Evolutionary conservation across 495 filamentous ascomycete species (phyloP).

Genomic region (Xylaria venustula): DNA sequence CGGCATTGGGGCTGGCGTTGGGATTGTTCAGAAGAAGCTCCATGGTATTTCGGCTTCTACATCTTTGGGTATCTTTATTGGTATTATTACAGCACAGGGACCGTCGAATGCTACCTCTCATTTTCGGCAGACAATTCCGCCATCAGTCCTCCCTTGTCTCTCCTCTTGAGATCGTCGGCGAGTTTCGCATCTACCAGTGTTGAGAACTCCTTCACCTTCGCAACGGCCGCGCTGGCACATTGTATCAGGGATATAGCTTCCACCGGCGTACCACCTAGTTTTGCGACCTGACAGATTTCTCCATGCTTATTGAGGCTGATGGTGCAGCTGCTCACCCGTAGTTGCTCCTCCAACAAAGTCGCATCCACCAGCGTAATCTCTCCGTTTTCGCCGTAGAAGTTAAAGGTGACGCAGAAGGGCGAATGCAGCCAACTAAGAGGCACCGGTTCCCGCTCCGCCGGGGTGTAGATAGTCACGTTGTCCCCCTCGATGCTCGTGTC

Average conservation of each 20-base stretch:
- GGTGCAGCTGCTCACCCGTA: constrained; percentile 78
- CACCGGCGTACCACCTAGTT: constrained; percentile 77
- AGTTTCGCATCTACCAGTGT: constrained; percentile 66
- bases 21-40: constrained; percentile 16
- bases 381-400: constrained; percentile 65
- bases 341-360: constrained; percentile 78
- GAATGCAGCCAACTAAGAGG: constrained; percentile 85
- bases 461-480: constrained; percentile 72
- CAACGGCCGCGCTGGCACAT: constrained; percentile 65
- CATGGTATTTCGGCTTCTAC: constrained; percentile 16
- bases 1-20: constrained; percentile 13
- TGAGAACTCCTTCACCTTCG: constrained; percentile 78
- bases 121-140: constrained; percentile 85
- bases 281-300: constrained; percentile 88
- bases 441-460: constrained; percentile 86
- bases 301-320: constrained; percentile 85
- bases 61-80: constrained; percentile 32
- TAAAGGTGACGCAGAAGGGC: constrained; percentile 84
- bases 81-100: constrained; percentile 24
- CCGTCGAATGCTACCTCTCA: constrained; percentile 46
- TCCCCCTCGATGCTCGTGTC: constrained; percentile 84
- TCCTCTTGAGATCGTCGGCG: constrained; percentile 70
- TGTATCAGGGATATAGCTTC: constrained; percentile 73
- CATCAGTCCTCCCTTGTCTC: constrained; percentile 71
- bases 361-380: constrained; percentile 72